A percentile compares a stretch with the other conserved stretches of the same genome.
These are phyloP conservation scores for Myrica gale DNA, from an alignment of 306 rosid genomes.

Conservation along the genomic window DNA sequence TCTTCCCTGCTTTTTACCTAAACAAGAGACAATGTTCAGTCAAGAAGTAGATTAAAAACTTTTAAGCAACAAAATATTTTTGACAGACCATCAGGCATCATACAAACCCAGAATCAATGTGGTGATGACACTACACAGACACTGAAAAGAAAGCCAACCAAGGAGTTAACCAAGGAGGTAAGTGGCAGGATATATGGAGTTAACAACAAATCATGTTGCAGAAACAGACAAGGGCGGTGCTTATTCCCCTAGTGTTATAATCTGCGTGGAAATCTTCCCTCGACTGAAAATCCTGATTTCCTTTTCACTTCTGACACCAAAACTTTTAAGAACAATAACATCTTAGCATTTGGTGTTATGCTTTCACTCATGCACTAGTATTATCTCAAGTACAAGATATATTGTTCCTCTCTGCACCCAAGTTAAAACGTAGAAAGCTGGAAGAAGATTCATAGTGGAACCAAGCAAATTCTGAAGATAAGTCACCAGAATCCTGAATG, in stretches of 20 bases:
- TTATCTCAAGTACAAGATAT: background rate
- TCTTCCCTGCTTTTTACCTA: constrained; percentile 89
- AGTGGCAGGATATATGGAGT: background rate
- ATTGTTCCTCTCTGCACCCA: too few relatives aligned
- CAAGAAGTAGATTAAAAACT: background rate
- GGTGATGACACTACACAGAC: background rate
- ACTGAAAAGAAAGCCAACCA: background rate
- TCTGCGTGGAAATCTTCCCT: constrained; percentile 11
- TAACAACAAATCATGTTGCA: background rate
- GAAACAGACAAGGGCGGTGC: constrained; percentile 16
- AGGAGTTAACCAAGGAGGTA: background rate
- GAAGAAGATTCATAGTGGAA: constrained; percentile 11
- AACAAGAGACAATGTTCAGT: constrained; percentile 19
- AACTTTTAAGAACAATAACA: background rate
- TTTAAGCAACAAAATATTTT: constrained; percentile 13
- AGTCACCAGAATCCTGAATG: constrained; percentile 21
- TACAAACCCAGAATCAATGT: background rate
- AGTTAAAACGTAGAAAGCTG: background rate
- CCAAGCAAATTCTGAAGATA: constrained; percentile 23
- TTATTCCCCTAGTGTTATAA: constrained; percentile 5
- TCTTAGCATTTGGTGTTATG: background rate
- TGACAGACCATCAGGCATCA: constrained; percentile 6
- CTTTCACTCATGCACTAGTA: background rate
- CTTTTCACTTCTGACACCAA: background rate
- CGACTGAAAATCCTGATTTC: background rate